Evolutionary conservation across 2,329 filamentous ascomycete species (phyloP), one percentile per base, ranked within the genome.

Genomic region (Fusarium sp.): DNA sequence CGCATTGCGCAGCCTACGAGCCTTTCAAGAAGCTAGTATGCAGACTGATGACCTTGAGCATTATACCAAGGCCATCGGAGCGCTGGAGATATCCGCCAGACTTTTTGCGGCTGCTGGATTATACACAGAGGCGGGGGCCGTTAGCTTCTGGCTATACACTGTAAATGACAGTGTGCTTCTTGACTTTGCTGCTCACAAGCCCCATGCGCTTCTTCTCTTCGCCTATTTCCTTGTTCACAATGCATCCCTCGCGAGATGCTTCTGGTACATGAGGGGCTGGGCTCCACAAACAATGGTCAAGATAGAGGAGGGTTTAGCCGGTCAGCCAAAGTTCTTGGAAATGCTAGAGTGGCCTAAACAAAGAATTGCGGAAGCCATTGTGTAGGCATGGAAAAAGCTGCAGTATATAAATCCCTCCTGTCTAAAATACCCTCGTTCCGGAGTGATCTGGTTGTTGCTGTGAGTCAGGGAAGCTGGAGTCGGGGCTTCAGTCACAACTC

Each of bases 221-320:
- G 63, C 68, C 5, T 53, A 74, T 32, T 69, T 67, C 25, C 49
- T 61, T 13, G 54, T 73, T 0, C 56, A 68, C 13, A 45, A 72
- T n/a, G 61, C 69, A 19, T 45, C 57, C 5, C 21, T 71, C 4
- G 71, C 73, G 35, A 68, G 49, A 29, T 49, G 37, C 13, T 72
- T 65, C 46, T 73, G 72, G 72, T 71, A 52, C 38, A 7, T 61
- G 3, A 63, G 55, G 47, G 69, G 71, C 3, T 73, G 70, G 72
- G 56, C 66, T 14, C 54, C 37, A 15, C 61, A 65, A 21, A 7
- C 68, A 1, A 48, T 74, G 11, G 41, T 19, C 10, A 46, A 65
- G 4, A 61, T 68, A 38, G 71, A 73, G 19, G 45, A 37, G 9
- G 37, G 44, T 6, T 41, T 71, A 15, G 27, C 17, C 6, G 61